Evolutionary conservation across 805 yeast species (phyloP), one percentile per base, ranked within the genome.

Genomic region (Zygosaccharomyces bailii): DNA sequence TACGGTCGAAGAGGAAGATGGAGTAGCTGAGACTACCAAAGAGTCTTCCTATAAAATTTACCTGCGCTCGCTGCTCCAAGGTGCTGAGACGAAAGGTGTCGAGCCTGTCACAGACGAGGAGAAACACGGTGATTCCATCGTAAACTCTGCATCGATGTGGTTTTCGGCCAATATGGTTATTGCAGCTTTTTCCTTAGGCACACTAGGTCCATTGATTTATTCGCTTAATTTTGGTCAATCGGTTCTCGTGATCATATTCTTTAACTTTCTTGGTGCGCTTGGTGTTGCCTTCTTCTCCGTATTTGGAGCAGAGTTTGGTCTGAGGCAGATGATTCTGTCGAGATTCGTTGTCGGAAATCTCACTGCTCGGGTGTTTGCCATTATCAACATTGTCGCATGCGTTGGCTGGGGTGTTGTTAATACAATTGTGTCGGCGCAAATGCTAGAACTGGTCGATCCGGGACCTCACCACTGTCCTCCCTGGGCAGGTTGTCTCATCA

Each of bases 321-420:
- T 89, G 49, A 82, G 97, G 68, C 96, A 89, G 66, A 84, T 88
- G 86, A 73, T 86, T 32, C 59, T 89, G 43, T 79, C 95, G 13
- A 75, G 90, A 54, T 89, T 74, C 65, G 74, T 88, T 56, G 74
- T 83, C 50, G 97, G 97, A 49, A 80, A 82, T 63, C 60, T 71
- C 19, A 82, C 84, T 39, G 82, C 84, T 69, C 77, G 95, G 63
- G 73, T 89, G 46, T 83, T 87, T 60, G 82, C 95, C 5, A 61
- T 82, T 33, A 72, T 90, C 60, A 88, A 88, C 60, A 78, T 82
- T 57, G 65, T 90, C 53, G 89, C 95, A 21, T 86, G 96, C 75
- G 78, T 89, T 45, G 96, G 97, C 55, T 89, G 96, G 96, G 85
- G 93, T 66, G 86, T 95, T 11, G 91, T 87, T 35, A 90, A 89